Evolutionary conservation across 2,329 filamentous ascomycete genomes (phyloP).

Genomic region (Hymenoscyphus infarciens): DNA sequence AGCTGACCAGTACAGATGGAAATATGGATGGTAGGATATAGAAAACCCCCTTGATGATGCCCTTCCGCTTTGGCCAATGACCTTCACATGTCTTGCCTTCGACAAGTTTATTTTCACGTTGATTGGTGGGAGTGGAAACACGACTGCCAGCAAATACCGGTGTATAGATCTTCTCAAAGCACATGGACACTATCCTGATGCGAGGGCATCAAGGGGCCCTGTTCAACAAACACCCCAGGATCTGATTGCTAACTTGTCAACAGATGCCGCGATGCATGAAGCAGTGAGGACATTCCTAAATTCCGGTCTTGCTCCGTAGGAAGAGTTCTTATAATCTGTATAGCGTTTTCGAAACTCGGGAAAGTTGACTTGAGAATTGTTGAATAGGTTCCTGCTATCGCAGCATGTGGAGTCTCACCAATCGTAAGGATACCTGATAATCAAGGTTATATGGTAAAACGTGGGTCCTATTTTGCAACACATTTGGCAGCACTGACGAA

Average conservation of each 20-base stretch:
- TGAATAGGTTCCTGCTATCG: conserved; percentile 43
- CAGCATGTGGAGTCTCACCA: conserved; percentile 51
- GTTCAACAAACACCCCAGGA: not conserved
- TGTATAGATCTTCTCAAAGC: not conserved
- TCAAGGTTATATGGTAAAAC: conserved; percentile 54
- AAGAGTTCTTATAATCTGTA: too few species aligned
- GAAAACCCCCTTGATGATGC: not conserved
- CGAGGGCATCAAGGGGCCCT: not conserved
- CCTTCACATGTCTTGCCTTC: not conserved
- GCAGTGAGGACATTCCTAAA: conserved; percentile 37
- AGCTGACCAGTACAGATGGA: conserved; percentile 41
- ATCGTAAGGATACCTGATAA: conserved; percentile 56
- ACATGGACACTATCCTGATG: not conserved
- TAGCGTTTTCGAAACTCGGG: not conserved
- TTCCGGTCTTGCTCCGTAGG: not conserved
- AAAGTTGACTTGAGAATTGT: not conserved
- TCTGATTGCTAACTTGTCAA: not conserved
- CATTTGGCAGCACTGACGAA: conserved; percentile 8
- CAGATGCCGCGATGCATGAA: conserved; percentile 51
- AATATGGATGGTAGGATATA: conserved; percentile 47
- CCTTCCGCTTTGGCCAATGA: not conserved
- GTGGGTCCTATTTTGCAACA: conserved; percentile 37
- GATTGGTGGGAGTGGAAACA: not conserved
- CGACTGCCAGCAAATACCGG: not conserved
- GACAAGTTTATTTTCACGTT: too few species aligned